Base-by-base conservation (phyloP, 148 eudicot genomes). In the Chenopodium quinoa region DNA sequence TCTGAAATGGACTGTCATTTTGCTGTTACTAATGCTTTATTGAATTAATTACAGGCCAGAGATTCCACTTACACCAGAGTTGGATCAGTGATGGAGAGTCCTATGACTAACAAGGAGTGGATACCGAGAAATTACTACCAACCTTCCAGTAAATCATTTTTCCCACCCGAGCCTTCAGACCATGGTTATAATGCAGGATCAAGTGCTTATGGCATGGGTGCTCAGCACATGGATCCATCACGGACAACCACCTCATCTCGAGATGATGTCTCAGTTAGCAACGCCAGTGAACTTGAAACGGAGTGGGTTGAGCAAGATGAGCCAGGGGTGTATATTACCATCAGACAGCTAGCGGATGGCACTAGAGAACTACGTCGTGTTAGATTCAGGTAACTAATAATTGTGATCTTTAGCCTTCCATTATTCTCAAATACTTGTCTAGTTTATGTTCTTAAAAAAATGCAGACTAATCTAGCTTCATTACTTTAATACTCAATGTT, bases 291-390 rank as follows among this genome's bases (percentile, higher is more conserved):
- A 50, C 76, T 95, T 14, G 97, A 95, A 67, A 85, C 92, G 2
- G 98, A 95, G 73, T 95, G 99, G 99, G 88, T 91, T 48, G 99
- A 95, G 74, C 88, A 95, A 92, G 99, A 95, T 83, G 98, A 95
- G 77, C 97, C 95, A 2, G 97, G 99, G 4, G 97, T 95, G 9
- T 95, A 92, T 78, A 91, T 95, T 71, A 95, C 99, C 66, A 90
- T 95, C 86, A 91, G 98, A 72, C 97, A 93, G 83, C 82, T 95
- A 7, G 89, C 90, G 64, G 97, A 93, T 86, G 99, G 99, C 14
- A 89, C 92, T 16, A 84, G 98, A 72, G 98, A 95, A 89, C 89
- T 95, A 1, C 89, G 98, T 34, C 95, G 99, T 54, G 98, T 96
- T 79, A 88, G 98, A 90, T 97, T 97, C 92, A 96, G 99, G 99